phyloP scores from a whole-genome alignment of 305 asterid genomes.

The Withania somnifera region DNA sequence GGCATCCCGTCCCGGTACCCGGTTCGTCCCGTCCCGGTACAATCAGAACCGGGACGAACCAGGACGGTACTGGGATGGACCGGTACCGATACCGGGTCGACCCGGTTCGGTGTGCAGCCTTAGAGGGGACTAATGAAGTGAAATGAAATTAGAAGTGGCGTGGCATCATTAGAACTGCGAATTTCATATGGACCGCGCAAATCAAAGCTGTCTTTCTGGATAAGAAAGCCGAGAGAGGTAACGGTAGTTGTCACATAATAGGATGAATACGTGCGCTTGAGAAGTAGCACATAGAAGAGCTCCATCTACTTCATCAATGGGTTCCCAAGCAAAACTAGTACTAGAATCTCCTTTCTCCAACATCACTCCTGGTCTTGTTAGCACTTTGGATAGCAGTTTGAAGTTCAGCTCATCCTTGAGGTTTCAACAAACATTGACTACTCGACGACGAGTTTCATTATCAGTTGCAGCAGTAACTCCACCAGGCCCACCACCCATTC shows the following conservation, averaged over 20 bases:
- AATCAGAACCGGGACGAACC: too few relatives aligned
- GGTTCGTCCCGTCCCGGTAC: too few relatives aligned
- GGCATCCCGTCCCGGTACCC: too few relatives aligned
- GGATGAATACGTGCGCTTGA: background rate
- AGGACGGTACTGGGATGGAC: too few relatives aligned
- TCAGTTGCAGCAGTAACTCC: background rate
- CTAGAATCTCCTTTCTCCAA: background rate
- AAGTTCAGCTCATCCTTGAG: background rate
- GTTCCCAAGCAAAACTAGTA: background rate
- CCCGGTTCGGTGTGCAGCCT: too few relatives aligned
- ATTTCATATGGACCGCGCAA: background rate
- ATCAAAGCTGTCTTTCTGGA: background rate
- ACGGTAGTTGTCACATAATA: background rate
- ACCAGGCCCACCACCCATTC: background rate
- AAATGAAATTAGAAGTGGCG: background rate
- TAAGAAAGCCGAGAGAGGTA: background rate
- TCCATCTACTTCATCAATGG: background rate
- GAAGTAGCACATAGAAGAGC: background rate
- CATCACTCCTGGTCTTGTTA: background rate
- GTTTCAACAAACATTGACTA: background rate
- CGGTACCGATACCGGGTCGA: too few relatives aligned
- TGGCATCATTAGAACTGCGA: background rate
- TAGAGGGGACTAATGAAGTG: too few relatives aligned
- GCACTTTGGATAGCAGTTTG: background rate
- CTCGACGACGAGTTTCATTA: background rate